A percentile compares a stretch with the other conserved stretches of the same genome.
Evolutionary conservation across 768 basidiomycete genomes (phyloP).

Genomic region (Obba rivulosa): DNA sequence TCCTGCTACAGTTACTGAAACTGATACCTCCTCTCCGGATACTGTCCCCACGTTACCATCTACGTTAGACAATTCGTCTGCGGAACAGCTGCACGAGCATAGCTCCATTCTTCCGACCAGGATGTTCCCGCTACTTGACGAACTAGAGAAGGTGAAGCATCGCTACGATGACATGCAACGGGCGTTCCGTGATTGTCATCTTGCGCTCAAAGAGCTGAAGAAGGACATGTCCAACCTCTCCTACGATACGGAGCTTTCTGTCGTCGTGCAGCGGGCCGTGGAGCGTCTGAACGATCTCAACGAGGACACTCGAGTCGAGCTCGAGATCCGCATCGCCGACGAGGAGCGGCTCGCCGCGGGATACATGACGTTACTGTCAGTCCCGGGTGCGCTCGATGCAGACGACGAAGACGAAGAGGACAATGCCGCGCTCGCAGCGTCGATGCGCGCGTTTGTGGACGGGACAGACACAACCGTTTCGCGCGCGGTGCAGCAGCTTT

Average conservation of each 20-base stretch:
- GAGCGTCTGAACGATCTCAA: slow-evolving; percentile 66
- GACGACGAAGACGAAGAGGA: slow-evolving; percentile 16
- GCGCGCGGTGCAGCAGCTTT: slow-evolving; percentile 44
- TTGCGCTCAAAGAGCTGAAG: slow-evolving; percentile 57
- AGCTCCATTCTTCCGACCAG: no score
- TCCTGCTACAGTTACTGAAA: no score
- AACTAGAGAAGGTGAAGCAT: slow-evolving; percentile 37
- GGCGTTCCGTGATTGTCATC: slow-evolving; percentile 64
- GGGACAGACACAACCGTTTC: slow-evolving; percentile 45
- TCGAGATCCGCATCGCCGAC: slow-evolving; percentile 75
- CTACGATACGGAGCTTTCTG: slow-evolving; percentile 9
- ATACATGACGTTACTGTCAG: slow-evolving; percentile 60
- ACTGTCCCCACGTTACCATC: no score
- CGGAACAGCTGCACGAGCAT: no score
- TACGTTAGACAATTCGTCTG: no score
- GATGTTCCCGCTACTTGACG: slow-evolving; percentile 25
- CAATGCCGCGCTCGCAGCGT: slow-evolving; percentile 37
- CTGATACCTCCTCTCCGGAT: no score
- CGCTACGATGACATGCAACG: slow-evolving; percentile 61
- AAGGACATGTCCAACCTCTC: slow-evolving; percentile 24
- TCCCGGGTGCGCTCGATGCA: slow-evolving; percentile 44
- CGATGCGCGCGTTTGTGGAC: slow-evolving; percentile 52
- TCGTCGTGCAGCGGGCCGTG: slow-evolving; percentile 45
- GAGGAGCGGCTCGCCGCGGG: slow-evolving; percentile 61
- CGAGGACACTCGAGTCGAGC: slow-evolving; percentile 77